Evolutionary conservation across 2,329 filamentous ascomycete species (phyloP).

Genomic region (Cyphellophora europaea): DNA sequence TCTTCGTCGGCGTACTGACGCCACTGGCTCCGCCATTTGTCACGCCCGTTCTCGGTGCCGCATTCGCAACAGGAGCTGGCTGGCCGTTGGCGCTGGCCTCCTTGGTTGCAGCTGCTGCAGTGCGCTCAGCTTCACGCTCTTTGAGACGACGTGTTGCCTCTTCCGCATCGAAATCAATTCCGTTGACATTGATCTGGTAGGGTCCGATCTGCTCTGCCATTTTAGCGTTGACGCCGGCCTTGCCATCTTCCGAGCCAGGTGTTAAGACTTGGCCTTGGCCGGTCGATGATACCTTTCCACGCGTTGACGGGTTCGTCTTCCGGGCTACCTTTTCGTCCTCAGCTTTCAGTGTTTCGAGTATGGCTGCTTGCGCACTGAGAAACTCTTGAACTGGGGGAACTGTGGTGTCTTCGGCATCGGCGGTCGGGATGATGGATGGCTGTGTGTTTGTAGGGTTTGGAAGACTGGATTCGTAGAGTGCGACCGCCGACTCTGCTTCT

Average conservation of each 20-base stretch:
- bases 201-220: slow-evolving; percentile 79
- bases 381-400: slow-evolving; percentile 62
- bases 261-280: neutral
- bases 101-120: slow-evolving; percentile 2
- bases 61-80: neutral
- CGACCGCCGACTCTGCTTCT: slow-evolving; percentile 10
- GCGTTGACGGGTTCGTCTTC: slow-evolving; percentile 3
- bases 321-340: slow-evolving; percentile 42
- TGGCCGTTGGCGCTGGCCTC: neutral
- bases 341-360: slow-evolving; percentile 56
- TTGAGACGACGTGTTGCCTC: slow-evolving; percentile 37
- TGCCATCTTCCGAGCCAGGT: neutral
- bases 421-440: too few species aligned
- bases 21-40: neutral
- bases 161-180: slow-evolving; percentile 90
- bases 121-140: slow-evolving; percentile 15
- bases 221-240: slow-evolving; percentile 17
- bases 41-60: neutral
- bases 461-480: slow-evolving; percentile 13
- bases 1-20: neutral
- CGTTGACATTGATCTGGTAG: slow-evolving; percentile 96
- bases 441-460: slow-evolving; percentile 11
- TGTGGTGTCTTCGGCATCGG: slow-evolving; percentile 47
- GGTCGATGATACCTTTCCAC: neutral
- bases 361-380: slow-evolving; percentile 62